Percentiles rank a stretch among this genome's conserved stretches.
phyloP scores from a whole-genome alignment of 1,284 basidiomycete genomes.

The Caloboletus firmus region DNA sequence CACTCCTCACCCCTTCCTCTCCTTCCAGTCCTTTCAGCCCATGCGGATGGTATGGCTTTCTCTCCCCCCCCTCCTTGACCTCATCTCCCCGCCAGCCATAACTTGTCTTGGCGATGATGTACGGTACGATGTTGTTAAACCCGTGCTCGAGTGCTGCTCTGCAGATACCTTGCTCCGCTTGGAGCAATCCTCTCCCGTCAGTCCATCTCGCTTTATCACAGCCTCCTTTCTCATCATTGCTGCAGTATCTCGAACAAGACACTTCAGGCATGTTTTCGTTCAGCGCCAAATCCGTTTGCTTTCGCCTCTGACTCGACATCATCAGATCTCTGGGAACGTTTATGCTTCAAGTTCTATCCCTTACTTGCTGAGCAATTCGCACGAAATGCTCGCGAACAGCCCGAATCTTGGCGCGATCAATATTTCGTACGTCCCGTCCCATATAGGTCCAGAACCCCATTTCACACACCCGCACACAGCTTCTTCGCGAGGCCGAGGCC shows the following conservation, averaged over 20 bases:
- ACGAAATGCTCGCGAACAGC: constrained; percentile 39
- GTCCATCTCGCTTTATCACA: constrained; percentile 29
- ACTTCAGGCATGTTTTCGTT: constrained; percentile 52
- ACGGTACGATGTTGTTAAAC: constrained; percentile 61
- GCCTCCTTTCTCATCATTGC: constrained; percentile 16
- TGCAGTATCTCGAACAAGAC: constrained; percentile 55
- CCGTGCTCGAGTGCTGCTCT: constrained; percentile 69
- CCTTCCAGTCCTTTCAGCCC: constrained; percentile 47
- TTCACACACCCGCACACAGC: constrained; percentile 37
- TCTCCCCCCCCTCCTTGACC: not conserved
- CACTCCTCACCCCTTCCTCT: not conserved
- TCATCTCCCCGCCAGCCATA: constrained; percentile 45
- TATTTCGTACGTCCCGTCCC: constrained; percentile 54
- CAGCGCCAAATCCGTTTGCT: not conserved
- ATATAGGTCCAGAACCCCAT: not conserved
- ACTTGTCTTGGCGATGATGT: constrained; percentile 57
- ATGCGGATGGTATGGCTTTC: constrained; percentile 51
- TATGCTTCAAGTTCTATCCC: constrained; percentile 61
- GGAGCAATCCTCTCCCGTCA: constrained; percentile 67
- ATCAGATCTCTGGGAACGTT: constrained; percentile 67
- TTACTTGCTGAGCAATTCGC: constrained; percentile 44
- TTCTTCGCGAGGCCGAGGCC: constrained; percentile 54
- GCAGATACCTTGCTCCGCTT: constrained; percentile 65
- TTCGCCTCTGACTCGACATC: constrained; percentile 11
- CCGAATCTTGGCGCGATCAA: constrained; percentile 64